phyloP scores from a whole-genome alignment of 257 asterid genomes.

The Perilla frutescens region DNA sequence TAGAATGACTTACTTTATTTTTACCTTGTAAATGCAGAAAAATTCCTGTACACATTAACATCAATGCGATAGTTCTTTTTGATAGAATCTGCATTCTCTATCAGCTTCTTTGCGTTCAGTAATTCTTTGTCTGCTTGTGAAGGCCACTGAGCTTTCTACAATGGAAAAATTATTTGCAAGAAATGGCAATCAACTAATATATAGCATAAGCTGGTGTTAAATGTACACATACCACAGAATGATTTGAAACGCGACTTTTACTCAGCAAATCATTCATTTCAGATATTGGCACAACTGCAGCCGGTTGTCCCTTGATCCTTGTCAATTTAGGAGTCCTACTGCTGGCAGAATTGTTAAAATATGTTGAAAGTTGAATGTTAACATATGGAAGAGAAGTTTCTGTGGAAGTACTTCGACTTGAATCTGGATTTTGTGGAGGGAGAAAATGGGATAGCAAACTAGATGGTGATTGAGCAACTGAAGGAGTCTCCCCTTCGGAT shows the following conservation, averaged over 20 bases:
- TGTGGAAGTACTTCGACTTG: conserved; percentile 25
- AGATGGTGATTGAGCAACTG: conserved; percentile 34
- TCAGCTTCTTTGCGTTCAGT: conserved; percentile 41
- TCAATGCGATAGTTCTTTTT: conserved; percentile 32
- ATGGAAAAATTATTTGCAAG: background rate
- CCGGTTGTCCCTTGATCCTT: conserved; percentile 44
- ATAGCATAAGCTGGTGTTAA: background rate
- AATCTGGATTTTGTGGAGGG: conserved; percentile 38
- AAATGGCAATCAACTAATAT: background rate
- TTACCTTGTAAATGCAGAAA: conserved; percentile 47
- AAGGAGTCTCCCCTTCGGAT: conserved; percentile 26
- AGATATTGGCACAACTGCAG: conserved; percentile 54
- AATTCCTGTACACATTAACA: conserved; percentile 43
- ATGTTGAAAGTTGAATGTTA: conserved; percentile 20
- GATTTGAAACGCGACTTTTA: conserved; percentile 44
- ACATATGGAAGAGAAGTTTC: conserved; percentile 19
- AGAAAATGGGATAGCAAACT: conserved; percentile 15
- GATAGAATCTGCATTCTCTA: conserved; percentile 35
- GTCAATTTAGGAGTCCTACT: conserved; percentile 23
- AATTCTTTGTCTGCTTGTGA: conserved; percentile 41
- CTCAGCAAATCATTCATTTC: conserved; percentile 60
- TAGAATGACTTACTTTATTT: background rate
- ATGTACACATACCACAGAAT: conserved; percentile 48
- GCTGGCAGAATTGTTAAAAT: conserved; percentile 28
- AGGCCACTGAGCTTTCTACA: conserved; percentile 46